These are phyloP conservation scores for Ogataea parapolymorpha DNA, from an alignment of 805 yeast species.

Conservation along the genomic window DNA sequence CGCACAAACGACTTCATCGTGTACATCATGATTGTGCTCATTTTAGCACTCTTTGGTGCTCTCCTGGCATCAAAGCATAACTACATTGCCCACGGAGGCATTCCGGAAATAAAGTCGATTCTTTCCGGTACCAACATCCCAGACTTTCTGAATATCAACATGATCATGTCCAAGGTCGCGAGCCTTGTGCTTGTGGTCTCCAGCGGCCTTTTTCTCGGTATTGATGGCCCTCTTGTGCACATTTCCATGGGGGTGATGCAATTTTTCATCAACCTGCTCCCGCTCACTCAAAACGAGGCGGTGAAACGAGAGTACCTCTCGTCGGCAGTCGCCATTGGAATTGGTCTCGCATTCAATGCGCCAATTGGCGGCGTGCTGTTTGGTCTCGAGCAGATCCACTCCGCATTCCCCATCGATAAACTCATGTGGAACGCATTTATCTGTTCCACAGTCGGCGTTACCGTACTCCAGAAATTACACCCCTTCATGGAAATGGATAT, in stretches of 20 bases:
- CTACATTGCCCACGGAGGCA: constrained; percentile 55
- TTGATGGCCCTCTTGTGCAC: constrained; percentile 85
- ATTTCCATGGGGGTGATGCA: constrained; percentile 61
- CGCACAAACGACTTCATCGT: constrained; percentile 33
- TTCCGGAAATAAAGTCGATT: constrained; percentile 67
- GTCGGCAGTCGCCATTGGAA: constrained; percentile 82
- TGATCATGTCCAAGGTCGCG: constrained; percentile 52
- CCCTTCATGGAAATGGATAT: constrained; percentile 45
- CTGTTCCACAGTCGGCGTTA: constrained; percentile 70
- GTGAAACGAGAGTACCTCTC: constrained; percentile 60
- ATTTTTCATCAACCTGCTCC: constrained; percentile 30
- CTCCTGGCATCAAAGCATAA: constrained; percentile 31
- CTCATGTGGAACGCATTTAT: constrained; percentile 84
- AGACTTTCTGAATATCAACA: constrained; percentile 47
- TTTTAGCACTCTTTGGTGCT: constrained; percentile 40
- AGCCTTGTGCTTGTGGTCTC: constrained; percentile 67
- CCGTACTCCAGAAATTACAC: constrained; percentile 50
- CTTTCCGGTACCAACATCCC: constrained; percentile 61
- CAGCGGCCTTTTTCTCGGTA: constrained; percentile 79
- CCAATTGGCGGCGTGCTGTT: constrained; percentile 88
- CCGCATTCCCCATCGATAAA: constrained; percentile 58
- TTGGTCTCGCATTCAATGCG: constrained; percentile 79
- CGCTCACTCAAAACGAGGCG: constrained; percentile 48
- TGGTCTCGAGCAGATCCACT: constrained; percentile 64
- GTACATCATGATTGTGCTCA: constrained; percentile 35